phyloP scores from a whole-genome alignment of 768 basidiomycete species.

The Calocybe cyanea region DNA sequence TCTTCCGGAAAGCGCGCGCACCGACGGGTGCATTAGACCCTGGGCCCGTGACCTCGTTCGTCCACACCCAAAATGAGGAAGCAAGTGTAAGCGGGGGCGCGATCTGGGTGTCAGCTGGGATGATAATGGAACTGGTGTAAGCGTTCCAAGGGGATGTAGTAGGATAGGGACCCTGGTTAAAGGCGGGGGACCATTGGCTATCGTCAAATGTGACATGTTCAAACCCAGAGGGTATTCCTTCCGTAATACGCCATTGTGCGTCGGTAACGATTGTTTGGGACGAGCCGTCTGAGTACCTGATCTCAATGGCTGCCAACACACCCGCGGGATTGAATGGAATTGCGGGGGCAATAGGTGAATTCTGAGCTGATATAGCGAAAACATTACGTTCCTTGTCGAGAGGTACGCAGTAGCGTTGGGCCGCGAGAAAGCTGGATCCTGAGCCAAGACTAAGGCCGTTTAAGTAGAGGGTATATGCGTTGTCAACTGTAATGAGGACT shows the following conservation, averaged over 20 bases:
- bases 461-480: constrained; percentile 27
- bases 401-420: constrained; percentile 26
- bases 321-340: constrained; percentile 23
- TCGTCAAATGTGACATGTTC: constrained; percentile 27
- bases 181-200: constrained; percentile 24
- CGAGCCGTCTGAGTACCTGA: constrained; percentile 27
- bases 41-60: constrained; percentile 20
- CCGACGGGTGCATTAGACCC: constrained; percentile 20
- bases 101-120: constrained; percentile 15
- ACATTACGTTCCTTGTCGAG: constrained; percentile 25
- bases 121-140: constrained; percentile 8
- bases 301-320: constrained; percentile 25
- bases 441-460: constrained; percentile 25
- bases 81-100: constrained; percentile 19
- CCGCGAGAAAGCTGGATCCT: constrained; percentile 13
- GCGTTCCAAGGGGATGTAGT: constrained; percentile 12
- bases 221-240: constrained; percentile 23
- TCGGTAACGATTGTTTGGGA: constrained; percentile 28
- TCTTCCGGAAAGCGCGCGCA: constrained; percentile 26
- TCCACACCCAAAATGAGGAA: constrained; percentile 29
- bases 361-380: constrained; percentile 26
- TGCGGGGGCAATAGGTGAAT: constrained; percentile 5
- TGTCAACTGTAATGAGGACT: constrained; percentile 27
- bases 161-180: constrained; percentile 18
- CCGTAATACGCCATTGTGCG: constrained; percentile 24